Conservation (phyloP, 1,139 yeast genomes). For the Diutina neorugosa region DNA sequence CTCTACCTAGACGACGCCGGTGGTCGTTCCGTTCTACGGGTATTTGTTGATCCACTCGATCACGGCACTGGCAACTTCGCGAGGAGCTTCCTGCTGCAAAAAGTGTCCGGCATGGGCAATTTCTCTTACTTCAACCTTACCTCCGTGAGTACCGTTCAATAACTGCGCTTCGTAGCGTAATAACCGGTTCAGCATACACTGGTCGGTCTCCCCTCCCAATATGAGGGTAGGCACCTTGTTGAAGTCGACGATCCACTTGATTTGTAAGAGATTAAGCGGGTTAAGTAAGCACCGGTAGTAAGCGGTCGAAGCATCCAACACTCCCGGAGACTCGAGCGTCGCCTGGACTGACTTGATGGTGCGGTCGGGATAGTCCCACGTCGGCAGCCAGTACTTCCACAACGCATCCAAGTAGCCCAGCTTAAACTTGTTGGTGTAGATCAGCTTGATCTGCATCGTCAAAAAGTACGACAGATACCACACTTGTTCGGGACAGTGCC, state of each 20-base stretch:
- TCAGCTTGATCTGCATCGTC: slow-evolving; percentile 23
- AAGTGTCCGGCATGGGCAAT: slow-evolving; percentile 27
- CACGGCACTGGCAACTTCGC: slow-evolving; percentile 15
- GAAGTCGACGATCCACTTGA: slow-evolving; percentile 22
- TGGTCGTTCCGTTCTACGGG: no score
- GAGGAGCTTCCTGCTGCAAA: slow-evolving; percentile 30
- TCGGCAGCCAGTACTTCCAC: slow-evolving; percentile 34
- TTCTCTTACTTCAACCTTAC: slow-evolving; percentile 19
- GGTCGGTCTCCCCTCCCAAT: slow-evolving; percentile 26
- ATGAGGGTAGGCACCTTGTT: slow-evolving; percentile 27
- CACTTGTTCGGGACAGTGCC: slow-evolving; percentile 23
- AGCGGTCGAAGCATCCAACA: slow-evolving; percentile 29
- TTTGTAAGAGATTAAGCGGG: slow-evolving; percentile 13
- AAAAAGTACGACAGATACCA: slow-evolving; percentile 27
- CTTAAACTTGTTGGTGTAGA: slow-evolving; percentile 15
- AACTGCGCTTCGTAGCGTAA: slow-evolving; percentile 17
- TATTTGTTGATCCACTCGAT: slow-evolving; percentile 17
- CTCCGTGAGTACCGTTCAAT: slow-evolving; percentile 9
- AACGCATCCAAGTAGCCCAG: slow-evolving; percentile 20
- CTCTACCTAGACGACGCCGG: no score
- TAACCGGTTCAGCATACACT: slow-evolving; percentile 24
- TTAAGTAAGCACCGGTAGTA: slow-evolving; percentile 26
- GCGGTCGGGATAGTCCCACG: slow-evolving; percentile 18
- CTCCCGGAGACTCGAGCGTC: slow-evolving; percentile 16
- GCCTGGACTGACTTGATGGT: slow-evolving; percentile 20